Conservation (phyloP, 306 rosid genomes). For the Sphenostylis stenocarpa region DNA sequence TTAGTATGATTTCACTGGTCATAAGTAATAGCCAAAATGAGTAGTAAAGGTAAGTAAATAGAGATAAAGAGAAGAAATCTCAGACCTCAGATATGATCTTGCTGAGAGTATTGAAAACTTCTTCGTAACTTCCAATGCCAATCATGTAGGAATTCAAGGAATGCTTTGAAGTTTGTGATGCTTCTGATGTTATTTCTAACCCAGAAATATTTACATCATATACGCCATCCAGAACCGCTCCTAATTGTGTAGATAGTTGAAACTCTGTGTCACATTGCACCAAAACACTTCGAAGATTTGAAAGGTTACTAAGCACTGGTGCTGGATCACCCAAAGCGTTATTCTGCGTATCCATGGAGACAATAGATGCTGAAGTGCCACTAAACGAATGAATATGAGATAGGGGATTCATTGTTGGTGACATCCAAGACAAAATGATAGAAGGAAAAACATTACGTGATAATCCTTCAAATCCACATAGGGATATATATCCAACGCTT, state of each 20-base stretch:
- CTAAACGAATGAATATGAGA: neutral
- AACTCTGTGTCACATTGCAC: neutral
- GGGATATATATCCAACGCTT: constrained; percentile 24
- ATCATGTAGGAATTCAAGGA: neutral
- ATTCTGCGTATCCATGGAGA: neutral
- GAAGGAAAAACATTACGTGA: constrained; percentile 23
- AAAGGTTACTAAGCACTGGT: neutral
- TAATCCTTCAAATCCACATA: constrained; percentile 34
- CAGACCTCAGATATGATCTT: constrained; percentile 10
- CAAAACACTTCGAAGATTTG: neutral
- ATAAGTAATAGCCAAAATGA: neutral
- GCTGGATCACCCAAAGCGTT: neutral
- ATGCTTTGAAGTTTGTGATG: neutral
- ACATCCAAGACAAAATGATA: constrained; percentile 29
- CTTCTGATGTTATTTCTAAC: neutral
- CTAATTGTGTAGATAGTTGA: neutral
- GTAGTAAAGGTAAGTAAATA: neutral
- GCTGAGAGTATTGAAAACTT: neutral
- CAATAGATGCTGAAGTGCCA: constrained; percentile 10
- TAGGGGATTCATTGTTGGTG: neutral
- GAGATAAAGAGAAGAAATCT: neutral
- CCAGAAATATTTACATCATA: neutral
- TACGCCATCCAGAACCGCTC: neutral
- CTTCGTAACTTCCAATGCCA: neutral
- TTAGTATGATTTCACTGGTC: no score